Evolutionary conservation across 2,329 filamentous ascomycete species (phyloP).

Genomic region (Pseudocercospora musae): DNA sequence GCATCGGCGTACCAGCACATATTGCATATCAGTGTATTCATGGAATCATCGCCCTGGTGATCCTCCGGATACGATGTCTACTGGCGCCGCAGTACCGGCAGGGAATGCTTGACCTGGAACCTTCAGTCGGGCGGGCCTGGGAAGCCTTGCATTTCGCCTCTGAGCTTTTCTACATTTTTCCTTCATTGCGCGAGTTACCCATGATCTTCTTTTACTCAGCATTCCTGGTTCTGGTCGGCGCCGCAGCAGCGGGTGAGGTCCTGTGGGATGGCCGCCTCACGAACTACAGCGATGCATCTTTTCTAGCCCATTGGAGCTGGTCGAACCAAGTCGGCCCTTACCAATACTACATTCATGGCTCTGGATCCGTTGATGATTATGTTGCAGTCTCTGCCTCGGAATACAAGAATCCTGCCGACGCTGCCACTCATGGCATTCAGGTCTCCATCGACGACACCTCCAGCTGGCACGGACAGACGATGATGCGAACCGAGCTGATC

Average conservation of each 20-base stretch:
- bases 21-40: no score
- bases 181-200: slow-evolving; percentile 15
- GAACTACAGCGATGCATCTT: slow-evolving; percentile 51
- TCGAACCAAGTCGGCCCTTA: slow-evolving; percentile 66
- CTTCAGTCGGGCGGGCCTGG: not conserved
- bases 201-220: slow-evolving; percentile 22
- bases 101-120: not conserved
- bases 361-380: slow-evolving; percentile 55
- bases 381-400: slow-evolving; percentile 55
- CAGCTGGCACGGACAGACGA: slow-evolving; percentile 69
- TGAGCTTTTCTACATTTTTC: not conserved
- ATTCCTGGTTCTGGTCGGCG: slow-evolving; percentile 22
- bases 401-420: slow-evolving; percentile 65
- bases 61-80: not conserved
- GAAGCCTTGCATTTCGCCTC: not conserved
- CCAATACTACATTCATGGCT: slow-evolving; percentile 74
- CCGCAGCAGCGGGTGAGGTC: slow-evolving; percentile 44
- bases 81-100: not conserved
- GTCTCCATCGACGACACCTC: slow-evolving; percentile 63
- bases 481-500: slow-evolving; percentile 72
- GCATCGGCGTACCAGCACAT: not conserved
- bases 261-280: slow-evolving; percentile 68
- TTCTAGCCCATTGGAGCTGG: slow-evolving; percentile 58
- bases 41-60: no score
- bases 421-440: slow-evolving; percentile 62